Base-by-base conservation (phyloP, 768 basidiomycete genomes). In the Punctularia strigosozonata region DNA sequence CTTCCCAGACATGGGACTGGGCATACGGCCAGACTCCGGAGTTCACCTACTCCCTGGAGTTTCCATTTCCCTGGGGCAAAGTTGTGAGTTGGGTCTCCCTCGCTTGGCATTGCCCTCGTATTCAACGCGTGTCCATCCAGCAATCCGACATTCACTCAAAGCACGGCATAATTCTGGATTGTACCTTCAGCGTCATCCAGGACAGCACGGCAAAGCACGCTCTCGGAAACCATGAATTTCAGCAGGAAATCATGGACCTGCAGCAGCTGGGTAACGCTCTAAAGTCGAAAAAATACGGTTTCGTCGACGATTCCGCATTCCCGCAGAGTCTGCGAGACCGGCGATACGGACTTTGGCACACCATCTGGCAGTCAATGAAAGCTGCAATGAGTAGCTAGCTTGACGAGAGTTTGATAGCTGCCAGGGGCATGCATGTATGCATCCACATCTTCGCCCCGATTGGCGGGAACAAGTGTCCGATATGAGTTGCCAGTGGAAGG, bases 21-120 rank as follows among this genome's bases (percentile, higher is more conserved):
- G 65, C 72, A 12, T 95, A 77, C 50, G 94, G 92, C 0, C 86
- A 92, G 52, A 94, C 92, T 0, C 91, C 92, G 30, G 85, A 94
- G 52, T 98, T 99, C 54, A 80, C 76, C 5, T 84, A 87, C 50
- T 64, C 63, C 3, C 30, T 75, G 5, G 34, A 54, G 22, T 55
- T 52, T 4, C 39, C 45, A 14, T 63, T 73, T 32, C 33, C 50
- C 12, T 66, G 67, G 55, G 67, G 65, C 7, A 38, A 50, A 4
- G 40, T 68, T 18, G 72, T 70, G 46, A 48, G 68, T 59, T 5
- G 18, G 19, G 6, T 12, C 19, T 23, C 25, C 34, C 33, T 23
- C 22, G n/a, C 30, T 24, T 25, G 21, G 12, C 20, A 25, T 31
- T 21, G 13, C 6, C 10, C 18, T 25, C 6, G 18, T 18, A 13